Base-by-base conservation (phyloP, 1,284 basidiomycete species). In the Tetrapyrgos nigripes region DNA sequence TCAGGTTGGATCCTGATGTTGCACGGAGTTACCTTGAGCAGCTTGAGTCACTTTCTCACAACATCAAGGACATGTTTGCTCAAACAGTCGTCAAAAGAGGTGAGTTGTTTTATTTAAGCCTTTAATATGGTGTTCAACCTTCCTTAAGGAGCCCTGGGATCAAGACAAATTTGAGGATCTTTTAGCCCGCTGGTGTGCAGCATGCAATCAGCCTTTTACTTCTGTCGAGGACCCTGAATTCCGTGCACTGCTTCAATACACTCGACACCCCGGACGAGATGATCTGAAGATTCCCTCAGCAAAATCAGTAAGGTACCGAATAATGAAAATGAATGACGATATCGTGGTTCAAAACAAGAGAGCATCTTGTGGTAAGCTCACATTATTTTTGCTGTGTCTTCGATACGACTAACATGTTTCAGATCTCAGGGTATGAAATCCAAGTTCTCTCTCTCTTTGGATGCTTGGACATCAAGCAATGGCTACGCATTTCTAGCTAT, bases 201-300 rank as follows among this genome's bases (percentile, higher is more conserved):
- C 54, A 19, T 56, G 54, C 26, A 33, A 56, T 40, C 54, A 56
- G 28, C 54, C 54, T 3, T 56, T 56, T 19, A 27, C 44, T n/a
- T 27, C 44, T 28, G 46, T 56, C 27, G 40, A 50, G 10, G 26
- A 43, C n/a, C 46, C 21, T 13, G 47, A 50, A 24, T 56, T 56
- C 26, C 23, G 23, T 8, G 6, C 24, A 21, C 46, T 48, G 24
- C 23, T 48, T 23, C 54, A 27, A 10, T 48, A 48, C 29, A 27
- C 29, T 5, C 23, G 23, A 14, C 46, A 23, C 4, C 46, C 13
- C 4, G 23, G 46, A 8, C 14, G 19, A 48, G 13, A 26, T 4
- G 29, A 8, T 4, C 23, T 48, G 6, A 13, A n/a, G 29, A 48
- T 48, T n/a, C 46, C 46, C 10, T 13, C 14, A 26, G 19, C 9